Evolutionary conservation across 441 rosid species (phyloP), one percentile per base, ranked within the genome.

Genomic region (Oxalis stricta): DNA sequence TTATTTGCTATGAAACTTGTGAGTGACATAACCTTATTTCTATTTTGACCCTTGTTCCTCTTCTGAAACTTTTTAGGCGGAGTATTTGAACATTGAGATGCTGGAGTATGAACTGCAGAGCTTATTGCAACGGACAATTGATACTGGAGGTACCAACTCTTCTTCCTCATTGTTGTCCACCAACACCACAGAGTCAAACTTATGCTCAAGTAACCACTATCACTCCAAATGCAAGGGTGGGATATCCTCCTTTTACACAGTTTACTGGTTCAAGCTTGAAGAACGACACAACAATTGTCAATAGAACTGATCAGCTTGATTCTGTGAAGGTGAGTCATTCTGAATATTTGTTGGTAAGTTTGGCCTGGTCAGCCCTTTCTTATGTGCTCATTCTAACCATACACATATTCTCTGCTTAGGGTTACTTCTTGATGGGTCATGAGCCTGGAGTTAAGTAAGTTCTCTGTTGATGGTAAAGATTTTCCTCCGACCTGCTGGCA

Each of bases 51-150:
- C n/a, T n/a, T n/a, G n/a, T n/a, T n/a, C n/a, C n/a, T n/a, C n/a
- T n/a, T 37, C 21, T 11, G 22, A 46, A 12, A 17, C 16, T 43
- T 50, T 31, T 38, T 1, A 65, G 72, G 65, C 32, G 46, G 62
- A 63, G 34, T 51, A 52, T 42, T 39, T 48, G 56, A 53, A 64
- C 65, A 29, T 9, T 58, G 52, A 48, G 39, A 56, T 38, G 1
- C 43, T 49, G 46, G 16, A 21, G 15, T n/a, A 36, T 17, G 41
- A 43, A 13, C 38, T 71, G 55, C 46, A 44, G 31, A 26, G 3
- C 20, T 41, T 56, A 20, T 15, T 60, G 18, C 51, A 31, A 42
- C 39, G 11, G 17, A 38, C 20, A 33, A 21, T 34, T n/a, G 48
- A 13, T 22, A 61, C 48, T 13, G 8, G 22, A 40, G 9, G 31